A percentile compares a stretch with the other conserved stretches of the same genome.
These are phyloP conservation scores for Teunomyces kruisii DNA, from an alignment of 805 yeast species.

Conservation along the genomic window DNA sequence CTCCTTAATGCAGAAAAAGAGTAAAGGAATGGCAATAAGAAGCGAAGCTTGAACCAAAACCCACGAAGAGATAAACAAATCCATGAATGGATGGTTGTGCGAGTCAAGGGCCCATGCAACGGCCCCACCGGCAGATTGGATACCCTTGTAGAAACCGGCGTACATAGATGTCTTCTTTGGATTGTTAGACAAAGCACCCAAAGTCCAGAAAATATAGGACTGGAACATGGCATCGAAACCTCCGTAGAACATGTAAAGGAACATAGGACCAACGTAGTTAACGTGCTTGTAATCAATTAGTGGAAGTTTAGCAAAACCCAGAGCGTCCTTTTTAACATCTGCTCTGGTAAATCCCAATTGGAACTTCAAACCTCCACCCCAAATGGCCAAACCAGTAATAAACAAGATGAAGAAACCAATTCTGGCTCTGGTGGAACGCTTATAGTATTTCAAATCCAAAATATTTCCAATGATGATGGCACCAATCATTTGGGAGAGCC, in stretches of 20 bases:
- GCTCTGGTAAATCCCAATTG: slow-evolving; percentile 43
- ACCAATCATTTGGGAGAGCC: slow-evolving; percentile 61
- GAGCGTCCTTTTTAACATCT: slow-evolving; percentile 17
- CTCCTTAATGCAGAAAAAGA: slow-evolving; percentile 44
- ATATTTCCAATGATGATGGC: slow-evolving; percentile 50
- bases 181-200: slow-evolving; percentile 60
- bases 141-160: slow-evolving; percentile 63
- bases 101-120: slow-evolving; percentile 60
- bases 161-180: slow-evolving; percentile 55
- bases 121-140: slow-evolving; percentile 66
- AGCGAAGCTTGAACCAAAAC: slow-evolving; percentile 49
- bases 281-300: slow-evolving; percentile 48
- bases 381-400: slow-evolving; percentile 45
- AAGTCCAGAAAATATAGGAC: slow-evolving; percentile 54
- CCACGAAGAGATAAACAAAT: slow-evolving; percentile 47
- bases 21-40: slow-evolving; percentile 48
- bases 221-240: slow-evolving; percentile 60
- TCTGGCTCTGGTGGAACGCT: slow-evolving; percentile 47
- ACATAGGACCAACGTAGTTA: slow-evolving; percentile 56
- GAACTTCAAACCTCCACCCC: slow-evolving; percentile 61
- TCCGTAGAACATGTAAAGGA: slow-evolving; percentile 64
- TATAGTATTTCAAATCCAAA: slow-evolving; percentile 43
- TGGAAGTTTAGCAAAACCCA: slow-evolving; percentile 11
- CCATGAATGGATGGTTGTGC: slow-evolving; percentile 32
- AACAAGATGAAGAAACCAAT: slow-evolving; percentile 44